Evolutionary conservation across 2,329 filamentous ascomycete genomes (phyloP).

Genomic region (Ophiosphaerella korrae): DNA sequence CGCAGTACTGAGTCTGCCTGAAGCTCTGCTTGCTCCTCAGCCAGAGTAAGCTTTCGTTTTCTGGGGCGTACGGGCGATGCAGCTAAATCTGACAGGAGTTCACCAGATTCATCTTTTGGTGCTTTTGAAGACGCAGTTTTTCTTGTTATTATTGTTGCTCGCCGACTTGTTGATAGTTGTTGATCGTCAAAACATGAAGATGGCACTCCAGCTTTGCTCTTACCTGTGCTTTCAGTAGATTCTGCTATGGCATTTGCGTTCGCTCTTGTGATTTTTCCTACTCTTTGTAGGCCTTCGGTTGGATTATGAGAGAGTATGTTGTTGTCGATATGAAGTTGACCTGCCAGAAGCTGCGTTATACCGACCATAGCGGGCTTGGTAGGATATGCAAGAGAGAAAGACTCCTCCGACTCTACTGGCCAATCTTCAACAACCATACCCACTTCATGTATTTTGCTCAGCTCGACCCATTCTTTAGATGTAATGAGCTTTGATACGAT

Average conservation of each 20-base stretch:
- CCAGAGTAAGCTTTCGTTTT: slow-evolving; percentile 41
- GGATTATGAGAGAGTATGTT: slow-evolving; percentile 33
- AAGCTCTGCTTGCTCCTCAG: slow-evolving; percentile 37
- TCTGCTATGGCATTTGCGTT: slow-evolving; percentile 31
- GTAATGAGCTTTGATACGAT: slow-evolving; percentile 64
- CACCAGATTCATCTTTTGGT: slow-evolving; percentile 3
- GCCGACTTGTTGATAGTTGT: slow-evolving; percentile 38
- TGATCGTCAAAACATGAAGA: slow-evolving; percentile 47
- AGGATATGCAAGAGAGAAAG: slow-evolving; percentile 68
- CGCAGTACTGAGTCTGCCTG: slow-evolving; percentile 60
- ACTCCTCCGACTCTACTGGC: slow-evolving; percentile 62
- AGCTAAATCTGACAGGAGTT: not conserved
- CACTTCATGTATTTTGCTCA: slow-evolving; percentile 76
- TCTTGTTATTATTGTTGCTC: slow-evolving; percentile 23
- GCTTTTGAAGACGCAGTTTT: slow-evolving; percentile 29
- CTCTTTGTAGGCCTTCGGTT: slow-evolving; percentile 24
- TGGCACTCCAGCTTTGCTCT: slow-evolving; percentile 48
- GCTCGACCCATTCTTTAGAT: slow-evolving; percentile 68
- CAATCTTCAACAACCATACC: slow-evolving; percentile 74
- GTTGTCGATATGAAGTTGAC: slow-evolving; percentile 60
- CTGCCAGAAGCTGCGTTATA: slow-evolving; percentile 60
- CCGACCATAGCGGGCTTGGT: slow-evolving; percentile 61
- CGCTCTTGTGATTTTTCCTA: slow-evolving; percentile 36
- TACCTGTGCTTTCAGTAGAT: slow-evolving; percentile 2
- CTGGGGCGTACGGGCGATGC: slow-evolving; percentile 25